A percentile compares a stretch with the other conserved stretches of the same genome.
phyloP scores from a whole-genome alignment of 495 filamentous ascomycete genomes.

The Annulohypoxylon maeteangense region DNA sequence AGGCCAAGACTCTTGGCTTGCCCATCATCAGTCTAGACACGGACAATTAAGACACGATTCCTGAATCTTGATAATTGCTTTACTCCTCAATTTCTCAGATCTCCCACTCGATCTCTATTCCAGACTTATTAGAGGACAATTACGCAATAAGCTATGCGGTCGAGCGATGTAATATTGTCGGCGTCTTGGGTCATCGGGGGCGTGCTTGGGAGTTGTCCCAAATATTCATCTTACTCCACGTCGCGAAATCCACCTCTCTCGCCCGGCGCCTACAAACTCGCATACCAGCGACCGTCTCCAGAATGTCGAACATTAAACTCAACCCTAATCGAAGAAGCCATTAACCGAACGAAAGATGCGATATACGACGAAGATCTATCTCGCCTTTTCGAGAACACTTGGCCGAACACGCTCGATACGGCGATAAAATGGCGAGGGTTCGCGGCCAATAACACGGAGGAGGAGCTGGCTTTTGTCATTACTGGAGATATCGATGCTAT shows the following conservation, averaged over 20 bases:
- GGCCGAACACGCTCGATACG: slow-evolving; percentile 71
- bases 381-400: slow-evolving; percentile 70
- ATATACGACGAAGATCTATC: slow-evolving; percentile 69
- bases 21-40: neutral
- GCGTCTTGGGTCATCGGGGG: slow-evolving; percentile 8
- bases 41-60: slow-evolving; percentile 24
- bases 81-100: neutral
- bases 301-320: slow-evolving; percentile 69
- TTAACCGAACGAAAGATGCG: slow-evolving; percentile 56
- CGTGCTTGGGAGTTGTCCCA: slow-evolving; percentile 34
- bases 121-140: neutral
- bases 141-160: slow-evolving; percentile 25
- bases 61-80: neutral
- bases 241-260: slow-evolving; percentile 52
- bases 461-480: slow-evolving; percentile 72
- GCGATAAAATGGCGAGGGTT: slow-evolving; percentile 70
- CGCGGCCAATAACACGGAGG: slow-evolving; percentile 60
- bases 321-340: slow-evolving; percentile 61
- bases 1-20: slow-evolving; percentile 24
- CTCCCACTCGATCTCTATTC: neutral
- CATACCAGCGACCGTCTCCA: slow-evolving; percentile 65
- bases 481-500: slow-evolving; percentile 74
- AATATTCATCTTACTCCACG: slow-evolving; percentile 42
- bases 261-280: slow-evolving; percentile 57
- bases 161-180: slow-evolving; percentile 11